Conservation (phyloP, 1,284 basidiomycete genomes). For the Omphalotus olearius region DNA sequence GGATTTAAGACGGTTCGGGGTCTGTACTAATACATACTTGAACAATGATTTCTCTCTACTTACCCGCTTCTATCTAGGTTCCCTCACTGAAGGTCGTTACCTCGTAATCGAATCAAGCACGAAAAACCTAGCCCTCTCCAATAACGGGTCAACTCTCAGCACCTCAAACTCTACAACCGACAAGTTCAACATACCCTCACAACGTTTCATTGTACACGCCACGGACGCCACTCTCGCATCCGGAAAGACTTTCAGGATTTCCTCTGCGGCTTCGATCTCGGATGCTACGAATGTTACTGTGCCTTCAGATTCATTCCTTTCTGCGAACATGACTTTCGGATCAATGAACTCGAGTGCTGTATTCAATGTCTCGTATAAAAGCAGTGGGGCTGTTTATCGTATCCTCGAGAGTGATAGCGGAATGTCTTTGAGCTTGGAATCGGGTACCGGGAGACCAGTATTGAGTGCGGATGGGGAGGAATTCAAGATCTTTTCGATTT, state of each 20-base stretch:
- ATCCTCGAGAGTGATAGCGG: constrained; percentile 1
- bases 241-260: constrained; percentile 9
- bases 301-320: not conserved
- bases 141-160: constrained; percentile 1
- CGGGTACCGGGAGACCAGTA: not conserved
- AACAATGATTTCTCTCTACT: not conserved
- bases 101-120: constrained; percentile 9
- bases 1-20: constrained; percentile 11
- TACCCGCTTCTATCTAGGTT: not conserved
- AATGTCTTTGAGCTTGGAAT: constrained; percentile 2
- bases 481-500: constrained; percentile 9
- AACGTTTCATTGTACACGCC: constrained; percentile 12
- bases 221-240: constrained; percentile 7
- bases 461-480: not conserved
- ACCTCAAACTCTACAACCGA: not conserved
- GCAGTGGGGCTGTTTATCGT: not conserved
- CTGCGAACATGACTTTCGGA: constrained; percentile 3
- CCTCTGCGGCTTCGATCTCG: constrained; percentile 2
- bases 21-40: not conserved
- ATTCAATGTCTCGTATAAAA: constrained; percentile 6
- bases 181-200: constrained; percentile 8
- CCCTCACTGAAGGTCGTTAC: constrained; percentile 10
- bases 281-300: constrained; percentile 1
- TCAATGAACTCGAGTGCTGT: constrained; percentile 5
- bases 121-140: not conserved